Base-by-base conservation (phyloP, 352 stramenopile genomes). In the Phytophthora sp. region DNA sequence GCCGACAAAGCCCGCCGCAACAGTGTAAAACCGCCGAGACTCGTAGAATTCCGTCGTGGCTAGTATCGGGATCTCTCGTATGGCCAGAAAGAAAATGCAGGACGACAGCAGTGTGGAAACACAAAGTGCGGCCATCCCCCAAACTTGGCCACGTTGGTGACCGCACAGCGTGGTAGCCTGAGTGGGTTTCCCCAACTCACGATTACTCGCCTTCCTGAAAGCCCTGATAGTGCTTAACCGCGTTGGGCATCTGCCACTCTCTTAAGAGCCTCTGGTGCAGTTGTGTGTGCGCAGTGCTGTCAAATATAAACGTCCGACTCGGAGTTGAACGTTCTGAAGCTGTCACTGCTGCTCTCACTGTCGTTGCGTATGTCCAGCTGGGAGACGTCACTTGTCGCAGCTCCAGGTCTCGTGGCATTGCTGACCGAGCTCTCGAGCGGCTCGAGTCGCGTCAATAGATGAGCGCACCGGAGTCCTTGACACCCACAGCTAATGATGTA, bases 381-480 rank as follows among this genome's bases (percentile, higher is more conserved):
- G 2, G 63, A 69, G 3, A 38, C 20, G 24, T 72, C 38, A 24
- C 63, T 66, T 1, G 5, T 20, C 13, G 8, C n/a, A 16, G 36
- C 23, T 52, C 21, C 61, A 9, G 54, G 4, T 41, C 57, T 55
- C 8, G 18, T 46, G 4, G 24, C 44, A 26, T 21, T 57, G 18
- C n/a, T n/a, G 16, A 58, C 30, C 8, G 63, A 70, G 41, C 36
- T 53, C 44, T 84, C 73, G 21, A 79, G 41, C 2, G 66, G 51
- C 4, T 67, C 51, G 7, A 85, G 58, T 39, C 57, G 46, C 16
- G 71, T 68, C 15, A 91, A 56, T 9, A 91, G 57, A 98, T 96
- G 8, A 99, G 68, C 46, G 89, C 84, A 7, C 96, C 95, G 47
- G 95, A 98, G 66, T 98, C 94, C 67, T 98, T 98, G 29, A 99